Evolutionary conservation across 768 basidiomycete genomes (phyloP), one percentile per base, ranked within the genome.

Genomic region (Termitomyces sp.): DNA sequence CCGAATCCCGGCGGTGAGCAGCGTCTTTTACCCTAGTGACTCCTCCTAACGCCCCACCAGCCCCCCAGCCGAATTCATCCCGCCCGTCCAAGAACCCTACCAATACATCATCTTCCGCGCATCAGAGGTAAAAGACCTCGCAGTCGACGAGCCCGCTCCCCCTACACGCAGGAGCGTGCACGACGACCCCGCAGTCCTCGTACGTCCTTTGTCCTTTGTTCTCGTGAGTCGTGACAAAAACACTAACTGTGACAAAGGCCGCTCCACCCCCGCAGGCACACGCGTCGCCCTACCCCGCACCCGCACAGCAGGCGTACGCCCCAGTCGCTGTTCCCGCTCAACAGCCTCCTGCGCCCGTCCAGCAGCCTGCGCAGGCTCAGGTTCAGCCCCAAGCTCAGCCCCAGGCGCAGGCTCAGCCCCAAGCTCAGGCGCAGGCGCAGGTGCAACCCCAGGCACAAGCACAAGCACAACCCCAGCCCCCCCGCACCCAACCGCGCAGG

Each of bases 51-150:
- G n/a, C n/a, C n/a, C n/a, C n/a, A n/a, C n/a, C n/a, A 91, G 90
- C 65, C 88, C 90, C 11, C 84, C 86, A 44, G 74, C 82, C 38
- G 88, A 94, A 72, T 95, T 86, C 74, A 92, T 93, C 60, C 89
- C 92, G 4, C 91, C 92, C 0, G 88, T 89, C 48, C 85, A 87
- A 70, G 89, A 90, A 62, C 91, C 91, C 0, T 95, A 94, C 71
- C 84, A 90, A 65, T 94, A 92, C 74, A 94, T 95, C 74, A 91
- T 95, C 65, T 95, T 95, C 76, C 90, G 91, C 56, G 92, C 92
- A 7, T 90, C 90, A 3, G 91, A 94, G 74, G 92, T 94, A 63
- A 93, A 94, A 69, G 92, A 94, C 69, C 81, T 94, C n/a, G 81
- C 89, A 32, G 91, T 94, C 15, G 92, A 94, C 67, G 89, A 92